phyloP scores from a whole-genome alignment of 129 eudicot species.

The Pittosporum tobira region DNA sequence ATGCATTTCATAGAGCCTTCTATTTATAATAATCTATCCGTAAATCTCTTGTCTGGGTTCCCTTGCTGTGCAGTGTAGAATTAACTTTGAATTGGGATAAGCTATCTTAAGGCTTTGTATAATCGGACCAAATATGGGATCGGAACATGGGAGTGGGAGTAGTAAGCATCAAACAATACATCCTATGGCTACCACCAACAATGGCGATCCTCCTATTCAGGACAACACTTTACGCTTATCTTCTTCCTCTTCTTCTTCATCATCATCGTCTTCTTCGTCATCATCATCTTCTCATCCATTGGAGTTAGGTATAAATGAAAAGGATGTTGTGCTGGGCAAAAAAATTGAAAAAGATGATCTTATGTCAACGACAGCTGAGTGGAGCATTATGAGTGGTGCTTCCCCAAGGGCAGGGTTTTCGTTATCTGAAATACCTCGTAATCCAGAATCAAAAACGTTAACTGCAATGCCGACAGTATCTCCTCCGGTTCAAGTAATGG shows the following conservation, averaged over 20 bases:
- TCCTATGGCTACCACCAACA: too few species aligned
- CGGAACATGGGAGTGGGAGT: constrained; percentile 23
- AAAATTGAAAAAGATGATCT: constrained; percentile 14
- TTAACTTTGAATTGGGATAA: constrained; percentile 2
- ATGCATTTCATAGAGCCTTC: too few species aligned
- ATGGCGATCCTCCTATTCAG: constrained; percentile 14
- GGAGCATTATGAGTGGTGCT: constrained; percentile 32
- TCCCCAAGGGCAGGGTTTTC: constrained; percentile 16
- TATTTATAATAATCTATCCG: not conserved
- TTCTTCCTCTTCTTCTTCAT: constrained; percentile 32
- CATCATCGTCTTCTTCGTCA: constrained; percentile 21
- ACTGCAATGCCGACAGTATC: constrained; percentile 28
- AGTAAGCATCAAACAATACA: too few species aligned
- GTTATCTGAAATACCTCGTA: too few species aligned
- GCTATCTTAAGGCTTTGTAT: not conserved
- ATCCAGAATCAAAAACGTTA: too few species aligned
- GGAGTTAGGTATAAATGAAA: constrained; percentile 22
- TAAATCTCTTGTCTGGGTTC: not conserved
- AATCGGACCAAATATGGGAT: constrained; percentile 29
- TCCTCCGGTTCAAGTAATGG: constrained; percentile 57
- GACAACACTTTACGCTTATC: constrained; percentile 9
- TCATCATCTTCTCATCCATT: constrained; percentile 14
- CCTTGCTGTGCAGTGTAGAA: not conserved
- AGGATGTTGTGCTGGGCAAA: constrained; percentile 5
- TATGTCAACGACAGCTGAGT: constrained; percentile 15